phyloP scores from a whole-genome alignment of 257 asterid species.

The Buddleja alternifolia region DNA sequence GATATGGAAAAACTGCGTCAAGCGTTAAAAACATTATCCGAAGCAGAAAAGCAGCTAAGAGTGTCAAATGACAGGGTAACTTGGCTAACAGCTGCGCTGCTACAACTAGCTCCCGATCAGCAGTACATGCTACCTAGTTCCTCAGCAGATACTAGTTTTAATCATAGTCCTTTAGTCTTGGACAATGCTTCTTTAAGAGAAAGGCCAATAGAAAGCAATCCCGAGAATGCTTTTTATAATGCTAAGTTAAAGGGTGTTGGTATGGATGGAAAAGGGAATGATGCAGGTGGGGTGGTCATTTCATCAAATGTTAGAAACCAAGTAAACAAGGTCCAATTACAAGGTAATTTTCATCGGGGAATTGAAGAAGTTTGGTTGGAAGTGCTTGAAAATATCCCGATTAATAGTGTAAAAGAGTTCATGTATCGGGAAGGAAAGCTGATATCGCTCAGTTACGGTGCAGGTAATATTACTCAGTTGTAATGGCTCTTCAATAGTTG shows the following conservation, averaged over 20 bases:
- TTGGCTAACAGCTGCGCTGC: conserved; percentile 94
- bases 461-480: conserved; percentile 57
- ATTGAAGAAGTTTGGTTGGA: conserved; percentile 81
- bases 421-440: conserved; percentile 85
- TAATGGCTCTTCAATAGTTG: background rate
- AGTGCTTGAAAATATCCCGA: conserved; percentile 69
- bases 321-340: conserved; percentile 34
- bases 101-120: conserved; percentile 96
- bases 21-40: conserved; percentile 90
- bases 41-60: conserved; percentile 98
- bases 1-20: conserved; percentile 95
- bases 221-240: conserved; percentile 44
- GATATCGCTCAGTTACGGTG: conserved; percentile 71
- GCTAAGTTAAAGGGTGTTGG: conserved; percentile 37
- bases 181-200: conserved; percentile 44
- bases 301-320: conserved; percentile 40
- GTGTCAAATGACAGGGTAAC: conserved; percentile 82
- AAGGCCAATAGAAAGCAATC: conserved; percentile 59
- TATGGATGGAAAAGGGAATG: conserved; percentile 34
- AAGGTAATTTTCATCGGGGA: conserved; percentile 38
- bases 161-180: conserved; percentile 63
- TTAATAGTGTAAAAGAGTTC: conserved; percentile 69
- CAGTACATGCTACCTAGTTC: conserved; percentile 73
- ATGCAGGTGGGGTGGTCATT: conserved; percentile 33
- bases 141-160: conserved; percentile 67